phyloP scores from a whole-genome alignment of 2,329 filamentous ascomycete genomes.

The Tetracladium maxilliforme region DNA sequence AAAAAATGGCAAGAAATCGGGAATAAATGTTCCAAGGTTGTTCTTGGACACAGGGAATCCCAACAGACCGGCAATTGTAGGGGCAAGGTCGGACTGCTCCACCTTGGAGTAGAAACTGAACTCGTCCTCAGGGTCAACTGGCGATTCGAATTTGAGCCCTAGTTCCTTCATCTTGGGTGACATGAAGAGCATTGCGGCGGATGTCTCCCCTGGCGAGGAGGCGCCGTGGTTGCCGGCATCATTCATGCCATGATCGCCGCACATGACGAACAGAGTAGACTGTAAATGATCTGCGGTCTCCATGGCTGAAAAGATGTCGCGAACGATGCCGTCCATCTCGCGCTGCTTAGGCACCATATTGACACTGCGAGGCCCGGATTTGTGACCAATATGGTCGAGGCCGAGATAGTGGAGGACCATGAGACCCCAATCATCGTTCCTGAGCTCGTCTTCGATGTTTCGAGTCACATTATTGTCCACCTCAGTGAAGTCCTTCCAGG shows the following conservation, averaged over 20 bases:
- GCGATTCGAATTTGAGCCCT: constrained; percentile 22
- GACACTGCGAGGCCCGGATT: constrained; percentile 71
- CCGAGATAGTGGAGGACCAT: constrained; percentile 94
- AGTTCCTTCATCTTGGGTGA: constrained; percentile 64
- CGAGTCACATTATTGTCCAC: constrained; percentile 96
- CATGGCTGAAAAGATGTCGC: constrained; percentile 62
- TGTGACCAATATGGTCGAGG: constrained; percentile 94
- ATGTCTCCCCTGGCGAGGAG: constrained; percentile 86
- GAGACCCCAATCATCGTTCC: constrained; percentile 71
- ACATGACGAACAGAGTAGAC: constrained; percentile 71
- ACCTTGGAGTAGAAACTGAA: constrained; percentile 74
- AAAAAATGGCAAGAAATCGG: constrained; percentile 61
- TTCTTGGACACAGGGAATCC: constrained; percentile 83
- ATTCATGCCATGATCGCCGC: constrained; percentile 98
- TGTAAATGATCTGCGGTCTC: constrained; percentile 53
- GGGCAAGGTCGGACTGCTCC: constrained; percentile 90
- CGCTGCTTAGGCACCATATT: constrained; percentile 87
- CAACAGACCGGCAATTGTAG: constrained; percentile 73
- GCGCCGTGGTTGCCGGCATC: constrained; percentile 95
- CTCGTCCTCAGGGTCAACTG: constrained; percentile 45
- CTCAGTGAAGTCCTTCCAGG: constrained; percentile 76
- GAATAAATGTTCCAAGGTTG: constrained; percentile 76
- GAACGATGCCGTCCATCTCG: constrained; percentile 83
- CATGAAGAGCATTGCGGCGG: constrained; percentile 79
- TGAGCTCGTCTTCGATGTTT: constrained; percentile 66